These are phyloP conservation scores for Mycena pura DNA, from an alignment of 768 basidiomycete species.

Conservation along the genomic window DNA sequence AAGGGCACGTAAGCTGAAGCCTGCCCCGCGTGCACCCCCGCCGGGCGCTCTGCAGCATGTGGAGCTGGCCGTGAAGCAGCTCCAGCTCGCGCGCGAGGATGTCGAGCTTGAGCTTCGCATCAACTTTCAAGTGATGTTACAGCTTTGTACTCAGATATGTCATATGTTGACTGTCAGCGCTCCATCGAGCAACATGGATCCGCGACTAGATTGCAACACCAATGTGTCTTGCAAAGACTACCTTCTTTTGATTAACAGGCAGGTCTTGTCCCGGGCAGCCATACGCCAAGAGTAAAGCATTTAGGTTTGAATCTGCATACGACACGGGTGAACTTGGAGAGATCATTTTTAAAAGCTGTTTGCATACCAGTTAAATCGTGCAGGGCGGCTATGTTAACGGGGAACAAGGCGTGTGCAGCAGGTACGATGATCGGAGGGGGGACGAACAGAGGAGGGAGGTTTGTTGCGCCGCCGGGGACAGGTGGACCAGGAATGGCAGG, in stretches of 20 bases:
- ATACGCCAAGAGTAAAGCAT: background rate
- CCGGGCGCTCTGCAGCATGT: no score
- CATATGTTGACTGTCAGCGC: no score
- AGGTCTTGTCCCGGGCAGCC: background rate
- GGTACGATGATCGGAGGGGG: background rate
- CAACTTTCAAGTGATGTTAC: no score
- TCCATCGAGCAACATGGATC: no score
- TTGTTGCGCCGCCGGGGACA: background rate
- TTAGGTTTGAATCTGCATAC: background rate
- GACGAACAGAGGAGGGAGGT: background rate
- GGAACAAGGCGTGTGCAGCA: background rate
- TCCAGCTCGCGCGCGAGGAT: no score
- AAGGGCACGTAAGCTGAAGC: no score
- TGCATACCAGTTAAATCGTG: background rate
- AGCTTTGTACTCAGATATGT: no score
- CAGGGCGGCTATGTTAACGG: background rate
- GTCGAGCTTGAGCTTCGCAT: no score
- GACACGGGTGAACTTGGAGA: background rate
- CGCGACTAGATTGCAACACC: background rate
- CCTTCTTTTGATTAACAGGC: background rate
- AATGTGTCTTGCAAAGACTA: background rate
- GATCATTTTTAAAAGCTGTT: background rate
- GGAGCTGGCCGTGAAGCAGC: no score
- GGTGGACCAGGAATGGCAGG: background rate
- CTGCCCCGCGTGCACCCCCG: no score